Evolutionary conservation across 495 filamentous ascomycete genomes (phyloP), one percentile per base, ranked within the genome.

Genomic region (Lasiosphaeria ovina): DNA sequence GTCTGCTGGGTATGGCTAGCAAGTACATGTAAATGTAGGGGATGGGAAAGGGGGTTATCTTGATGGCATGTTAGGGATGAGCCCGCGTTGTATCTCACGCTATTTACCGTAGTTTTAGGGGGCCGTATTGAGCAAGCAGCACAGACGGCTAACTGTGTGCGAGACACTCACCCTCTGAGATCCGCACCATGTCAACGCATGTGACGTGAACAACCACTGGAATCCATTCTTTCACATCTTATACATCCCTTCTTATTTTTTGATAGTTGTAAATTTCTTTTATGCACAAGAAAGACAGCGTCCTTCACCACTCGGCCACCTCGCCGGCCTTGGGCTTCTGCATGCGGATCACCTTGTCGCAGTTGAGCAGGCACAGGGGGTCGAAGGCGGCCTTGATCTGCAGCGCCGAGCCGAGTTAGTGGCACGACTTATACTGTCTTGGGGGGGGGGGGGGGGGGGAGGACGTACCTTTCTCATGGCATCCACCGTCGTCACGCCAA

Each of bases 321-420:
- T 84, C 81, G 14, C 80, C 81, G 0, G 70, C 60, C 61, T 72
- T 76, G n/a, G 79, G 77, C 55, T 76, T 79, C 66, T 87, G 74
- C 40, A 85, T 73, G 42, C 90, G 78, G 11, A 93, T 80, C 54
- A 93, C 82, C 79, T 93, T 93, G 72, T 93, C 90, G 64, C 84
- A 88, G 68, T 93, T 93, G 38, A 93, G 76, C 40, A 93, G 73
- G 70, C 87, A 90, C 38, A 89, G 78, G 1, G 89, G 89, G 69
- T 93, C 90, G 55, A 89, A 88, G 0, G 90, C 86, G 66, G 81
- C 70, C 74, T 93, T 93, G 60, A 88, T 70, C 79, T 79, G 17
- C 44, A 45, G 24, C 34, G 38, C 34, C 8, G 10, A 56, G 6
- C 1, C 8, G 32, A 10, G 11, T 12, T 47, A 16, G 31, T n/a